Conservation (phyloP, 1,139 yeast species). For the Saccharomycopsis hybrid region DNA sequence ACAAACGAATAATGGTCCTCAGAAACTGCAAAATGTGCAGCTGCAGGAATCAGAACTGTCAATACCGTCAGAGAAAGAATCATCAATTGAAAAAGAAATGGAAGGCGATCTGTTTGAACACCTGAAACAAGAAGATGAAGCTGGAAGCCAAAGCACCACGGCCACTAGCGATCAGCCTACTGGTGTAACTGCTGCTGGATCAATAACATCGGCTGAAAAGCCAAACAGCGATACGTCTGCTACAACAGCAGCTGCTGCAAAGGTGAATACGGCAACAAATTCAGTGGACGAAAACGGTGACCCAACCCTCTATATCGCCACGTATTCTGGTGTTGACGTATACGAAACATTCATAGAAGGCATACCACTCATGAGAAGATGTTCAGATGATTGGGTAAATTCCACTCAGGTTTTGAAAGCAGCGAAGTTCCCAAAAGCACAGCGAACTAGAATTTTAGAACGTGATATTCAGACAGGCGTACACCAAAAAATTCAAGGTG, state of each 20-base stretch:
- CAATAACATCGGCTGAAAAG: too few species aligned
- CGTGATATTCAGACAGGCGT: constrained; percentile 79
- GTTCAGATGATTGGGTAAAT: constrained; percentile 77
- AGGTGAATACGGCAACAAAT: not conserved
- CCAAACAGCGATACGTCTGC: too few species aligned
- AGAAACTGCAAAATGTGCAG: too few species aligned
- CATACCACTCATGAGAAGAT: constrained; percentile 78
- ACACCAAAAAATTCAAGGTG: constrained; percentile 94
- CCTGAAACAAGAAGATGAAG: too few species aligned
- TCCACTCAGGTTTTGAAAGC: constrained; percentile 92
- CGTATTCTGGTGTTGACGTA: constrained; percentile 62
- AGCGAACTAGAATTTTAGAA: constrained; percentile 60
- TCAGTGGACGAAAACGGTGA: not conserved
- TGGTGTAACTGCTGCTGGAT: too few species aligned
- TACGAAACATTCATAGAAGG: constrained; percentile 64
- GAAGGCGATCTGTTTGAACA: too few species aligned
- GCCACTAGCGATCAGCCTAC: too few species aligned
- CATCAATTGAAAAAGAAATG: too few species aligned
- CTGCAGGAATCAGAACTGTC: too few species aligned
- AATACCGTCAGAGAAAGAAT: too few species aligned
- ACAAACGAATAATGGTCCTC: too few species aligned
- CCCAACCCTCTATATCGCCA: constrained; percentile 44
- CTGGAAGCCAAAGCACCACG: too few species aligned
- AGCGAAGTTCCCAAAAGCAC: constrained; percentile 82
- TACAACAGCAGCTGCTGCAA: not conserved